Base-by-base conservation (phyloP, 129 eudicot genomes). In the Saussurea involucrata region DNA sequence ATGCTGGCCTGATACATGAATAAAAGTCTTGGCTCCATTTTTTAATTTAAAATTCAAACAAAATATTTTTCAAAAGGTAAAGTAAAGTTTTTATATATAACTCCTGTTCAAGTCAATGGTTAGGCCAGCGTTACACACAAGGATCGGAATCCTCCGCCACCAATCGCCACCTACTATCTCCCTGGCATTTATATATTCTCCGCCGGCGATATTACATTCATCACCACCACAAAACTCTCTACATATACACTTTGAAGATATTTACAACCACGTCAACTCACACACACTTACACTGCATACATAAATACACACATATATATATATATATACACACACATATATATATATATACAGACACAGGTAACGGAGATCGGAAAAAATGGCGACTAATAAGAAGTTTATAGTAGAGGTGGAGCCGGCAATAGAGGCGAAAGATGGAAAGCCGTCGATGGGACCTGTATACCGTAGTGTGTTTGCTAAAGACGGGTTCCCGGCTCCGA, bases 371-470 rank as follows among this genome's bases (percentile, higher is more conserved):
- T 49, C 58, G 21, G 58, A 49, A 49, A 34, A 34, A 80, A 92
- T 89, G 97, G 82, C 85, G 85, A 69, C 76, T 22, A 2, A 34
- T 36, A 83, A 88, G 74, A 79, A 70, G 44, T 93, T 65, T 69
- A 82, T 85, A 5, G 82, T 86, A 2, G 91, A 93, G 81, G 87
- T 93, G 24, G 96, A 90, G 83, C 94, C 98, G 67, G 89, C 90
- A 28, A 80, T 81, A 72, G 81, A 80, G n/a, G 90, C 92, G 1
- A 75, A 80, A 27, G 88, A 88, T 61, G 98, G 91, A 17, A 86
- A 66, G 63, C 96, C 96, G 21, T 82, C 96, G 34, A 76, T 82
- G 76, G 98, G 98, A 15, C 98, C 96, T 4, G 98, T 90, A 3
- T 93, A 93, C 60, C 85, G 98, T 3, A 87, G 91, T 65, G 21